Conservation (phyloP, 1,139 yeast genomes). For the Yamadazyma diospyri region DNA sequence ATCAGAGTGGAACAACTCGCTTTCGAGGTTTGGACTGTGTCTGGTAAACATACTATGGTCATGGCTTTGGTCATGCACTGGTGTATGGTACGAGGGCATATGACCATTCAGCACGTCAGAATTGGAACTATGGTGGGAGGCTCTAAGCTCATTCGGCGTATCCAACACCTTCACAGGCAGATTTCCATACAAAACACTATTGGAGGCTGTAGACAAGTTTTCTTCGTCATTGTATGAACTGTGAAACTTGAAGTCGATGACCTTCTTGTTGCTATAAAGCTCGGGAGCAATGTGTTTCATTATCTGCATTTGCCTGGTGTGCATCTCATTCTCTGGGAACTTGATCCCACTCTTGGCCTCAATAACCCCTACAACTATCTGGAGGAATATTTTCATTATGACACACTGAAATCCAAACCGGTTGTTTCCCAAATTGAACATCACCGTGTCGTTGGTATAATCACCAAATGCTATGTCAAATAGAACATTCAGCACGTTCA, state of each 20-base stretch:
- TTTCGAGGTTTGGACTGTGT: neutral
- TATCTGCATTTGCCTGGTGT: constrained; percentile 7
- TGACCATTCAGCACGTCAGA: no score
- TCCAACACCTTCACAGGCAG: neutral
- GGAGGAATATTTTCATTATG: constrained; percentile 20
- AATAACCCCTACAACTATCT: constrained; percentile 18
- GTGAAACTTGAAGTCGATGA: constrained; percentile 4
- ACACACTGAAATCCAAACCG: constrained; percentile 18
- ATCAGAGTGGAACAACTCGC: constrained; percentile 7
- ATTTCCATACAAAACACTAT: constrained; percentile 16
- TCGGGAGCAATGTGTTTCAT: constrained; percentile 13
- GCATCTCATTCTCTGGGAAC: neutral
- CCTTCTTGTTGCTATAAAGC: constrained; percentile 6
- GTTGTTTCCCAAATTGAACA: constrained; percentile 10
- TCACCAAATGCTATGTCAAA: constrained; percentile 8
- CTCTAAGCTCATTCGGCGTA: neutral
- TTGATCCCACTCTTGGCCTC: constrained; percentile 10
- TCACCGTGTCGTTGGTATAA: constrained; percentile 2
- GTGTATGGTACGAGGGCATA: neutral
- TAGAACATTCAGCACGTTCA: constrained; percentile 21
- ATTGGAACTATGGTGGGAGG: neutral
- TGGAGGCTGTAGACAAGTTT: constrained; percentile 3
- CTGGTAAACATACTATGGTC: neutral
- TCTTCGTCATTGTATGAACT: constrained; percentile 10
- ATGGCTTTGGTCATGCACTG: neutral